Evolutionary conservation across 352 stramenopile genomes (phyloP).

Genomic region (Globisporangium canariense): DNA sequence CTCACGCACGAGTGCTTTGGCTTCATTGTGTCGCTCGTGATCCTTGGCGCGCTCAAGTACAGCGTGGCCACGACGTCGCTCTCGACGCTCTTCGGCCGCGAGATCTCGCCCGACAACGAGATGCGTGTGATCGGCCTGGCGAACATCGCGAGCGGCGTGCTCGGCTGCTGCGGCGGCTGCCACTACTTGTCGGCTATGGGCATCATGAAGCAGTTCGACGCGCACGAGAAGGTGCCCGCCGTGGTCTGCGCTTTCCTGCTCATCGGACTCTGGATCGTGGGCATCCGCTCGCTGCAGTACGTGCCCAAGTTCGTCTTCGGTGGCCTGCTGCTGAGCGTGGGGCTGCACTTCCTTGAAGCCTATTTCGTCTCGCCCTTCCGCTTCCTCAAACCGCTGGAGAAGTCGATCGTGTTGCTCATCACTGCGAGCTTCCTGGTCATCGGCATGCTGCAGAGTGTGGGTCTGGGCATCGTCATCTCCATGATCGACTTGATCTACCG

Average conservation of each 20-base stretch:
- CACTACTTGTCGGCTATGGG: constrained; percentile 83
- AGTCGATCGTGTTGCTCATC: constrained; percentile 60
- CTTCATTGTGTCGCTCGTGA: constrained; percentile 65
- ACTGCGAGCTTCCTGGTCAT: constrained; percentile 67
- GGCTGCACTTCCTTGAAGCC: constrained; percentile 72
- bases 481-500: constrained; percentile 79
- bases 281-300: constrained; percentile 64
- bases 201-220: constrained; percentile 84
- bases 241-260: constrained; percentile 60
- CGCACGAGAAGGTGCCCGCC: constrained; percentile 72
- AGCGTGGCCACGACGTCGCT: constrained; percentile 76
- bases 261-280: constrained; percentile 54
- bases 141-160: constrained; percentile 58
- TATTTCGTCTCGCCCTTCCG: constrained; percentile 71
- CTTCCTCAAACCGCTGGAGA: constrained; percentile 71
- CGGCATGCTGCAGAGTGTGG: constrained; percentile 71
- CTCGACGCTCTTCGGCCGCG: constrained; percentile 71
- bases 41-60: constrained; percentile 79
- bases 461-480: constrained; percentile 72
- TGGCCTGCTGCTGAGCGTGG: constrained; percentile 68
- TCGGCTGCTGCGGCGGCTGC: constrained; percentile 72
- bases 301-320: constrained; percentile 85
- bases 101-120: constrained; percentile 77
- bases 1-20: constrained; percentile 55
- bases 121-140: constrained; percentile 78